A percentile compares a stretch with the other conserved stretches of the same genome.
These are phyloP conservation scores for Pneumocystis murina DNA, from an alignment of 1,139 yeast genomes.

Conservation along the genomic window DNA sequence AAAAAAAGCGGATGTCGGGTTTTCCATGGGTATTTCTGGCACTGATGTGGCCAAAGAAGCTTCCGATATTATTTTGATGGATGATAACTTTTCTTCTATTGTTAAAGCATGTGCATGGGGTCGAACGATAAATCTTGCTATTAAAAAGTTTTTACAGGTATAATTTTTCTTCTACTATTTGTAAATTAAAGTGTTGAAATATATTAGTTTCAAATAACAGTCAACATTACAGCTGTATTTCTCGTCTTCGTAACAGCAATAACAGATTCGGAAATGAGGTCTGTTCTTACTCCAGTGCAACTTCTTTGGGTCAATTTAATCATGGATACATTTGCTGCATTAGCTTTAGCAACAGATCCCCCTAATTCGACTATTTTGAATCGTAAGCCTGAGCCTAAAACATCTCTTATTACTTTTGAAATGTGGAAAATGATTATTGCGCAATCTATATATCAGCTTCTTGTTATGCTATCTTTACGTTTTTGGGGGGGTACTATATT, in stretches of 20 bases:
- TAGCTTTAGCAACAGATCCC: constrained; percentile 94
- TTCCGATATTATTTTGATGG: constrained; percentile 35
- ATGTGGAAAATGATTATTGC: constrained; percentile 99
- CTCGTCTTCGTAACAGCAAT: constrained; percentile 90
- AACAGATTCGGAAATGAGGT: constrained; percentile 56
- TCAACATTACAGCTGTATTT: constrained; percentile 85
- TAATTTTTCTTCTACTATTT: constrained; percentile 20
- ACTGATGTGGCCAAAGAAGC: constrained; percentile 46
- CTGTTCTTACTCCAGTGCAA: constrained; percentile 94
- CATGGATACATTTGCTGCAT: constrained; percentile 96
- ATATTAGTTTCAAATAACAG: constrained; percentile 65
- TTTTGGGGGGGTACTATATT: constrained; percentile 61
- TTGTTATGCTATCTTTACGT: constrained; percentile 63
- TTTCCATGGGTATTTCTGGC: constrained; percentile 39
- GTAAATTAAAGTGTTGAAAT: not conserved
- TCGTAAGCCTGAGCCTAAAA: constrained; percentile 73
- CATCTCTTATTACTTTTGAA: constrained; percentile 65
- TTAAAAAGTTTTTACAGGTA: constrained; percentile 67
- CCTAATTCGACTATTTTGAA: constrained; percentile 71
- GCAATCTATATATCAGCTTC: constrained; percentile 63
- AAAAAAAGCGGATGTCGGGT: constrained; percentile 70
- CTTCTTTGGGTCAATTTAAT: constrained; percentile 92
- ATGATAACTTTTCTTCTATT: constrained; percentile 81
- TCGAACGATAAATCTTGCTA: constrained; percentile 86
- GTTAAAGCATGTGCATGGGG: constrained; percentile 99